These are phyloP conservation scores for Sugiyamaella valdiviana DNA, from an alignment of 805 yeast genomes.

Conservation along the genomic window DNA sequence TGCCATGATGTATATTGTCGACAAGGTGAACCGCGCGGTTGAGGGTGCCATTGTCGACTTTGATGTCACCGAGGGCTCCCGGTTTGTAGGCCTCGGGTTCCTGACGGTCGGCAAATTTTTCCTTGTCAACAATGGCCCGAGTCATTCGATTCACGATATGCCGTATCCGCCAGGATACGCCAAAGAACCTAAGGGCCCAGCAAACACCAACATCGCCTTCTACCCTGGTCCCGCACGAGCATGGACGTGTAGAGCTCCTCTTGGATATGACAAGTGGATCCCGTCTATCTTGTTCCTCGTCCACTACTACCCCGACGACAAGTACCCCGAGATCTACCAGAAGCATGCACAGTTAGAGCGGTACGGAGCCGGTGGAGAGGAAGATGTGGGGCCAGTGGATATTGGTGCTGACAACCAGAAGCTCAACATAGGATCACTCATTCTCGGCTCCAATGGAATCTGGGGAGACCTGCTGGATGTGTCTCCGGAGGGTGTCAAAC, in stretches of 20 bases:
- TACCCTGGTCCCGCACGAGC: neutral
- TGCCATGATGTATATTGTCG: neutral
- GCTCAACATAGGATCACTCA: neutral
- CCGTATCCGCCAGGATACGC: neutral
- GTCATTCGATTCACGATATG: neutral
- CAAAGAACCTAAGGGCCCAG: neutral
- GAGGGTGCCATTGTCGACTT: neutral
- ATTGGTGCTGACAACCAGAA: neutral
- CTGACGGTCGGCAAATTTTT: neutral
- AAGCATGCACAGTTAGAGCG: neutral
- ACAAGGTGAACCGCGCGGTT: neutral
- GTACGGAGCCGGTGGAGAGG: neutral
- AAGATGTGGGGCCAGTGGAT: neutral
- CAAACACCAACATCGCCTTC: neutral
- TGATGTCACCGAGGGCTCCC: neutral
- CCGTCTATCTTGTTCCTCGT: neutral
- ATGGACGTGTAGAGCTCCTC: neutral
- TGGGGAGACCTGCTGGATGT: neutral
- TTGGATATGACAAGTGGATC: neutral
- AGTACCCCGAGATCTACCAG: neutral
- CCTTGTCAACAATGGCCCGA: neutral
- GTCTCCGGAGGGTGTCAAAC: neutral
- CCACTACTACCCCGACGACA: neutral
- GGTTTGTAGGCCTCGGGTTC: neutral
- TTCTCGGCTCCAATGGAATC: neutral